phyloP scores from a whole-genome alignment of 768 basidiomycete genomes.

The Paxillus rubicundulus region DNA sequence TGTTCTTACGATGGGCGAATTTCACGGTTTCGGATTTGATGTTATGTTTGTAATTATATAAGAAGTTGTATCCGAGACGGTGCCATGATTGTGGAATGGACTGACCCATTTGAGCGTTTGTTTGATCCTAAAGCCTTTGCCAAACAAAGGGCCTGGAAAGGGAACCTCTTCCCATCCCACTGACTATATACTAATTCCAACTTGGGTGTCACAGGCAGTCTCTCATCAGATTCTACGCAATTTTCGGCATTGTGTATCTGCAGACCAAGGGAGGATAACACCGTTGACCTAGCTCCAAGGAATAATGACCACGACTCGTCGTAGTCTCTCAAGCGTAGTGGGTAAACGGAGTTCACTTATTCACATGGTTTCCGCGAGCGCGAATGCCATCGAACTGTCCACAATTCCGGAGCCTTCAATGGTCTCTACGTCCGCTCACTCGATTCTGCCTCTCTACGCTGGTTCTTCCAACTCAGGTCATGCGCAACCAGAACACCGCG shows the following conservation, averaged over 20 bases:
- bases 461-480: slow-evolving; percentile 8
- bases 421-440: slow-evolving; percentile 24
- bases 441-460: slow-evolving; percentile 14
- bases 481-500: slow-evolving; percentile 23
- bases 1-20: no score
- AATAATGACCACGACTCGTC: slow-evolving; percentile 30
- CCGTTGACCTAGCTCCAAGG: neutral
- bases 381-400: slow-evolving; percentile 16
- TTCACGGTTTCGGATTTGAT: neutral
- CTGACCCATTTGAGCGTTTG: neutral
- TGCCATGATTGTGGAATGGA: neutral
- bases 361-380: slow-evolving; percentile 8
- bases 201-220: neutral
- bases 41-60: neutral
- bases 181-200: neutral
- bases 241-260: neutral
- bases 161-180: slow-evolving; percentile 14
- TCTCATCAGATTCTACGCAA: neutral
- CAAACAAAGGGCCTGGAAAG: slow-evolving; percentile 17
- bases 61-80: neutral
- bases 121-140: slow-evolving; percentile 11
- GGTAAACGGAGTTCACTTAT: slow-evolving; percentile 18
- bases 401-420: slow-evolving; percentile 12
- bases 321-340: slow-evolving; percentile 10
- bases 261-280: neutral